Conservation (phyloP, 1,139 yeast species). For the Sugiyamaella xylanicola region DNA sequence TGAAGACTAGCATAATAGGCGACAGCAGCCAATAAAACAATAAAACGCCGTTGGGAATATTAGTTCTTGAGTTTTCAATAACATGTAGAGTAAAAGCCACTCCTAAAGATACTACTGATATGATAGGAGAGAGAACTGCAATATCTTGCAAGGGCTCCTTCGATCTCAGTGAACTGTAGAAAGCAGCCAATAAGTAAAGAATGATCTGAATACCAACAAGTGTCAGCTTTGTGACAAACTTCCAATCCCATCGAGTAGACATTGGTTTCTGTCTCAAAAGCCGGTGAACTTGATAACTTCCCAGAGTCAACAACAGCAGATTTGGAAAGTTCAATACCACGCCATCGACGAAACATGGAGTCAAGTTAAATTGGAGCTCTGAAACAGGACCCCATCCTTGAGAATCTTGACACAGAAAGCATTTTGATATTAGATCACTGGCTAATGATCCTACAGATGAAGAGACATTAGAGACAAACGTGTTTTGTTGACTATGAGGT, state of each 20-base stretch:
- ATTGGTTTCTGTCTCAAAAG: conserved; percentile 37
- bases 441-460: conserved; percentile 1
- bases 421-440: neutral
- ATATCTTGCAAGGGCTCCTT: conserved; percentile 42
- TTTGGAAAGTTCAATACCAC: conserved; percentile 56
- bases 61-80: conserved; percentile 66
- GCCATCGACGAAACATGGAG: conserved; percentile 85
- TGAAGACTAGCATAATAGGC: conserved; percentile 46
- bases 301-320: conserved; percentile 56
- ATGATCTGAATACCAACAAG: conserved; percentile 43
- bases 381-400: conserved; percentile 83
- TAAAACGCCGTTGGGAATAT: conserved; percentile 66
- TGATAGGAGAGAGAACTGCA: conserved; percentile 47
- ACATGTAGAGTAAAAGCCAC: conserved; percentile 64
- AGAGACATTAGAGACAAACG: neutral
- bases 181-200: conserved; percentile 40
- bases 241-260: conserved; percentile 42
- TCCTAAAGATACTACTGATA: conserved; percentile 48
- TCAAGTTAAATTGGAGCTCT: conserved; percentile 59
- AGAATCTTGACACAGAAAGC: conserved; percentile 44
- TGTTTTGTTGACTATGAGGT: neutral
- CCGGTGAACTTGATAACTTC: conserved; percentile 48
- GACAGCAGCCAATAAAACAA: conserved; percentile 77
- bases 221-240: conserved; percentile 45
- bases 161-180: conserved; percentile 37